Evolutionary conservation across 805 yeast genomes (phyloP).

Genomic region (Kuraishia ogatae): DNA sequence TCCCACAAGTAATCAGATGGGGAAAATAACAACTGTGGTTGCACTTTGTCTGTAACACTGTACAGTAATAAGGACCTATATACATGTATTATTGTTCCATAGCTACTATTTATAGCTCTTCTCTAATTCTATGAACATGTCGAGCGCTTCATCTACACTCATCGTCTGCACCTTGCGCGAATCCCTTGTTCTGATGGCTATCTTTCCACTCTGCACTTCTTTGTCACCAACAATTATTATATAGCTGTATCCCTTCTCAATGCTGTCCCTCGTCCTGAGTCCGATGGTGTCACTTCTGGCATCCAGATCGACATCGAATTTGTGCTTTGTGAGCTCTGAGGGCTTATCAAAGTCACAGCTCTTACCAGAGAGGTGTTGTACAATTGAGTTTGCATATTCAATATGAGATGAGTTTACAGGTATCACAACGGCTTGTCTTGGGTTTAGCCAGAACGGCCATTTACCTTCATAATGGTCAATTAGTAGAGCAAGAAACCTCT

Average conservation of each 20-base stretch:
- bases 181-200: slow-evolving; percentile 57
- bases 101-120: slow-evolving; percentile 27
- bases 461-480: slow-evolving; percentile 86
- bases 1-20: not conserved
- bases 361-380: slow-evolving; percentile 39
- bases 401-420: slow-evolving; percentile 66
- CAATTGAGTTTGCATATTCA: slow-evolving; percentile 43
- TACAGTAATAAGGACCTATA: not conserved
- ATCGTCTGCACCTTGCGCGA: slow-evolving; percentile 35
- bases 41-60: too few species aligned
- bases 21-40: too few species aligned
- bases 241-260: slow-evolving; percentile 65
- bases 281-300: slow-evolving; percentile 72
- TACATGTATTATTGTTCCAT: not conserved
- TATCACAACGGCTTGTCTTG: slow-evolving; percentile 78
- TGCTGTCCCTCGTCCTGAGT: slow-evolving; percentile 70
- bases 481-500: slow-evolving; percentile 83
- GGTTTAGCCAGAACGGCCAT: slow-evolving; percentile 98
- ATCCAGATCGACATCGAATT: slow-evolving; percentile 72
- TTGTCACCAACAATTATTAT: slow-evolving; percentile 83
- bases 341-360: slow-evolving; percentile 26
- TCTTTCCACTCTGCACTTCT: slow-evolving; percentile 52
- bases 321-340: slow-evolving; percentile 46
- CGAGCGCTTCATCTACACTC: slow-evolving; percentile 40
- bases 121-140: slow-evolving; percentile 48